Evolutionary conservation across 2,329 filamentous ascomycete species (phyloP).

Genomic region (Phaeosphaeriaceae sp.): DNA sequence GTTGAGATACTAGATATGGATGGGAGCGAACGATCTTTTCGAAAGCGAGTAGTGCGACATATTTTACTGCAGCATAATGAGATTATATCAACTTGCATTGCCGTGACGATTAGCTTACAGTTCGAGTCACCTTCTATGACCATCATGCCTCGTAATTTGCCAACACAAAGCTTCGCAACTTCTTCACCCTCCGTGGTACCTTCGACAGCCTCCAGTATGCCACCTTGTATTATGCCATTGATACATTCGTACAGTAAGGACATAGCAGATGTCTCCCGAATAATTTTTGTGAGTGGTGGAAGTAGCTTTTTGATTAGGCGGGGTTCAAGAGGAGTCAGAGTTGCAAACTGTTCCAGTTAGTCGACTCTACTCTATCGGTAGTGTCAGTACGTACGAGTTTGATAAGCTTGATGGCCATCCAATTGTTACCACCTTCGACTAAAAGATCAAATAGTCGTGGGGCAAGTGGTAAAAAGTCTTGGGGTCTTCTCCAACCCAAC

Average conservation of each 20-base stretch:
- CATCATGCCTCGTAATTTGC: conserved; percentile 92
- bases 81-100: conserved; percentile 14
- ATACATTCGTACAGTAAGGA: conserved; percentile 98
- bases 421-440: conserved; percentile 93
- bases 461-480: conserved; percentile 91
- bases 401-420: conserved; percentile 99
- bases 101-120: conserved; percentile 60
- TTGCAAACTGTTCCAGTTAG: conserved; percentile 74
- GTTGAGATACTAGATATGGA: conserved; percentile 83
- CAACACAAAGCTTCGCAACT: conserved; percentile 89
- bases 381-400: conserved; percentile 72
- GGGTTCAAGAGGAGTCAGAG: conserved; percentile 89
- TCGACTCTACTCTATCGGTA: too few species aligned
- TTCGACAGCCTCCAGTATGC: conserved; percentile 83
- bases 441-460: conserved; percentile 91
- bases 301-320: conserved; percentile 89
- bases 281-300: conserved; percentile 88
- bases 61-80: conserved; percentile 73
- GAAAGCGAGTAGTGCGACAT: conserved; percentile 92
- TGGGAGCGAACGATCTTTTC: conserved; percentile 93
- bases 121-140: conserved; percentile 93
- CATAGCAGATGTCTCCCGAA: conserved; percentile 95
- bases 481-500: conserved; percentile 88
- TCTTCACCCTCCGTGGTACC: conserved; percentile 84
- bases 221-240: conserved; percentile 96